phyloP scores from a whole-genome alignment of 306 rosid species.

The Quercus bicolor region DNA sequence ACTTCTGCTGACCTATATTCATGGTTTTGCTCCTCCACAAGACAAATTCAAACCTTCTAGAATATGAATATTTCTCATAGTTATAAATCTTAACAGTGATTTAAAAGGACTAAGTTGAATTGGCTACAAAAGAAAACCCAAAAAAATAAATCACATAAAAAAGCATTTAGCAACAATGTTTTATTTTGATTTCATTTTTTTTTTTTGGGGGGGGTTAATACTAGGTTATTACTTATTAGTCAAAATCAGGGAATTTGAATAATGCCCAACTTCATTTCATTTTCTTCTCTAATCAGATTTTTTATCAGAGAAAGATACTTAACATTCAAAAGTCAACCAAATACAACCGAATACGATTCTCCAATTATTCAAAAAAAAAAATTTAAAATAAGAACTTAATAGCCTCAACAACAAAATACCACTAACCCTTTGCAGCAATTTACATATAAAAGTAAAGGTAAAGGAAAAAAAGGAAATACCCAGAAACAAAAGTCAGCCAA shows the following conservation, averaged over 20 bases:
- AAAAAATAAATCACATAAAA: neutral
- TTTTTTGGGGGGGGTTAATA: neutral
- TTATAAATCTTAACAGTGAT: neutral
- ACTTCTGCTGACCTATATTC: neutral
- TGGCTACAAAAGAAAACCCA: neutral
- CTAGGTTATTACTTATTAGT: neutral
- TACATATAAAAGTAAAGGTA: neutral
- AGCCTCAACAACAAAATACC: conserved; percentile 8
- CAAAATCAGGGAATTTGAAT: conserved; percentile 10
- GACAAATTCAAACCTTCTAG: neutral
- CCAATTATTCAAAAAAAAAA: conserved; percentile 9
- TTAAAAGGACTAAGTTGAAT: neutral
- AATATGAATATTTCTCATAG: conserved; percentile 11
- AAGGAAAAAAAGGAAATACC: neutral
- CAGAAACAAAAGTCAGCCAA: neutral
- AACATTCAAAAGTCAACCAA: conserved; percentile 11
- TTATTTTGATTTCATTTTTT: no score
- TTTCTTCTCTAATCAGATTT: conserved; percentile 1
- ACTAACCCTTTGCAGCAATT: conserved; percentile 6
- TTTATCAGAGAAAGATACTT: neutral
- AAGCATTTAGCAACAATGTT: neutral
- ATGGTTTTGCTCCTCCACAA: conserved; percentile 10
- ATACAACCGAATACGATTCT: conserved; percentile 5
- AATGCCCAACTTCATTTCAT: neutral
- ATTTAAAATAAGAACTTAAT: conserved; percentile 2